Evolutionary conservation across 164 flowering plant species (phyloP).

Genomic region (Vitis vinifera): DNA sequence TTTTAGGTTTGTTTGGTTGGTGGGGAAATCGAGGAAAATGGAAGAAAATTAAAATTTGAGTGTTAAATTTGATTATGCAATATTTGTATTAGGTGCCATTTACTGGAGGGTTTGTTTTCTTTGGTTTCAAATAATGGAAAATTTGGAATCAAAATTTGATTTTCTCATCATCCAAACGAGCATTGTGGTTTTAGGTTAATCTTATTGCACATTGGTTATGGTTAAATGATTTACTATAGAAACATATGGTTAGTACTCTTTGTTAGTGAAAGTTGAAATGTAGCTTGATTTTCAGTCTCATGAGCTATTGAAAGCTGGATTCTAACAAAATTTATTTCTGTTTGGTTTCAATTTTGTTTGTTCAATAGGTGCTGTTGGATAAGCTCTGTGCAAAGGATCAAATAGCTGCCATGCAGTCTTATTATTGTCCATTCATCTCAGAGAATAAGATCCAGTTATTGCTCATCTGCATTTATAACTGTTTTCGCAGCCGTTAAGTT

Average conservation of each 20-base stretch:
- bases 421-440: conserved; percentile 3
- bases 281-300: too few species aligned
- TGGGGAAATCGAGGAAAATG: neutral
- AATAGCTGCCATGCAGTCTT: conserved; percentile 19
- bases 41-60: neutral
- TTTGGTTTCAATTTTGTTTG: neutral
- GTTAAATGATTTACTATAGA: too few species aligned
- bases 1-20: neutral
- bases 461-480: conserved; percentile 5
- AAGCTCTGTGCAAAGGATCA: conserved; percentile 7
- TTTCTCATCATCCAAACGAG: neutral
- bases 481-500: neutral
- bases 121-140: neutral
- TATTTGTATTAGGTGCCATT: neutral
- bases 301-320: neutral
- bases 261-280: too few species aligned
- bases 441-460: conserved; percentile 16
- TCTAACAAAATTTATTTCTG: neutral
- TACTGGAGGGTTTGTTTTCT: neutral
- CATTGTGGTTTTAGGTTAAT: too few species aligned
- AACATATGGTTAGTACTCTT: too few species aligned
- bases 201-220: too few species aligned
- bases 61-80: neutral
- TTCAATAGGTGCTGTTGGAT: conserved; percentile 6
- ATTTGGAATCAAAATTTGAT: neutral